Base-by-base conservation (phyloP, 2,329 filamentous ascomycete species). In the Chaetomium sp. region DNA sequence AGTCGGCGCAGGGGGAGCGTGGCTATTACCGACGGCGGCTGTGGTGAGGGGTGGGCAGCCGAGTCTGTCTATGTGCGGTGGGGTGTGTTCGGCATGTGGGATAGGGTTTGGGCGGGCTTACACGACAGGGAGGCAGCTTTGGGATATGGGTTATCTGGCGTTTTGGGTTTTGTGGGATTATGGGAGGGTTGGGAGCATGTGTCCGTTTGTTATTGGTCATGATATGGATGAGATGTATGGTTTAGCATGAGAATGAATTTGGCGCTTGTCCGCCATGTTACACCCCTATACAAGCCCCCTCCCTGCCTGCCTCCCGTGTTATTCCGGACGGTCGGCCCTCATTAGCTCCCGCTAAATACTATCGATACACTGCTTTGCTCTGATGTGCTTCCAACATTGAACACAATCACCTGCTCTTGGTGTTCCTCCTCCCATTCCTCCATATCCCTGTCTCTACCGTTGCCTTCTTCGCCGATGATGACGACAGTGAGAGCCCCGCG, bases 21-120 rank as follows among this genome's bases (percentile, higher is more conserved):
- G 67, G 66, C 6, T 68, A 69, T 13, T 70, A 86, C 70, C 83
- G 85, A 70, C 79, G 85, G 55, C 76, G 85, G 57, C 75, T 86
- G 67, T 85, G 82, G 79, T 87, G 75, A 70, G 10, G n/a, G 33
- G 16, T 29, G 3, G 10, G n/a, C 29, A 12, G 13, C 12, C n/a
- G 4, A 25, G 21, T 35, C 19, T 21, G 19, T 33, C 27, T 13
- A 13, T 45, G 9, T 10, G 21, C 2, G 25, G 33, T 33, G 31
- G 21, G 31, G 35, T 54, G n/a, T 35, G 9, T 42, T 29, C 12
- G 27, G 21, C 0, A 27, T 53, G 47, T 23, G 21, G 33, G n/a
- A 53, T 16, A 31, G 13, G 38, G 27, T 31, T 29, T 42, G 35
- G 27, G 13, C 25, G 50, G 25, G 27, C 5, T 33, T 53, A n/a